A percentile compares a stretch with the other conserved stretches of the same genome.
Evolutionary conservation across 2,329 filamentous ascomycete genomes (phyloP).

Genomic region (Basipetospora chlamydospora): DNA sequence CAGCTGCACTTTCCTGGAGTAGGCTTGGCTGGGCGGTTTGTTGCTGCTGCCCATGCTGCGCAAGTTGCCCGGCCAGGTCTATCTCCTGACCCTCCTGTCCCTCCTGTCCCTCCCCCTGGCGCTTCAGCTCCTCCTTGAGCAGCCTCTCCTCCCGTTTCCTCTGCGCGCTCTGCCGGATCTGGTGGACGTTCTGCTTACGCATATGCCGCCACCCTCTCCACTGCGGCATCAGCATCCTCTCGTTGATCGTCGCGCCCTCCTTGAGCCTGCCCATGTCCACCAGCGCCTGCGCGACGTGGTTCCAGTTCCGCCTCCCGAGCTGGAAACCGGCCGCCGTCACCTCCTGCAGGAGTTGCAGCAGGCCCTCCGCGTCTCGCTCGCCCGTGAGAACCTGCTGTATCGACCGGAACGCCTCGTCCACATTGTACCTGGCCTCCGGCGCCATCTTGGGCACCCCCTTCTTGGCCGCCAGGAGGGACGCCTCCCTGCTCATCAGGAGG

Average conservation of each 20-base stretch:
- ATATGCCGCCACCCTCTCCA: conserved; percentile 56
- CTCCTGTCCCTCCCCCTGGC: background rate
- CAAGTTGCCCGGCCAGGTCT: too few relatives aligned
- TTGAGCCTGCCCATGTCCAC: conserved; percentile 41
- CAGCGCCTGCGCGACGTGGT: conserved; percentile 57
- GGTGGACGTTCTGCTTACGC: conserved; percentile 1
- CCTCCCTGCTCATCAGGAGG: conserved; percentile 18
- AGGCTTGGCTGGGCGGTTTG: background rate
- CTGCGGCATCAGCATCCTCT: conserved; percentile 60
- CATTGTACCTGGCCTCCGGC: conserved; percentile 35
- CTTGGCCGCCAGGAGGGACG: conserved; percentile 9
- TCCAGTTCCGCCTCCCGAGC: conserved; percentile 68
- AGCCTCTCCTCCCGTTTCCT: background rate
- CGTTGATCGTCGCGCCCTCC: conserved; percentile 60
- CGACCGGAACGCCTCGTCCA: conserved; percentile 32
- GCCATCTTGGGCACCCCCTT: conserved; percentile 19
- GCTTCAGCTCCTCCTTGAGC: background rate
- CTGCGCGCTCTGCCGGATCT: too few relatives aligned
- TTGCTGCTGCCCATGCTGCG: background rate
- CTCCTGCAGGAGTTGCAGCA: conserved; percentile 36
- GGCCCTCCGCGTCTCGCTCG: conserved; percentile 25
- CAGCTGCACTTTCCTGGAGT: too few relatives aligned
- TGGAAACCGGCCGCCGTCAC: conserved; percentile 53
- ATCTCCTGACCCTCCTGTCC: background rate
- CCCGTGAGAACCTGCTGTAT: conserved; percentile 31